Base-by-base conservation (phyloP, 1,284 basidiomycete species). In the Pseudomicrostroma phylloplanum region DNA sequence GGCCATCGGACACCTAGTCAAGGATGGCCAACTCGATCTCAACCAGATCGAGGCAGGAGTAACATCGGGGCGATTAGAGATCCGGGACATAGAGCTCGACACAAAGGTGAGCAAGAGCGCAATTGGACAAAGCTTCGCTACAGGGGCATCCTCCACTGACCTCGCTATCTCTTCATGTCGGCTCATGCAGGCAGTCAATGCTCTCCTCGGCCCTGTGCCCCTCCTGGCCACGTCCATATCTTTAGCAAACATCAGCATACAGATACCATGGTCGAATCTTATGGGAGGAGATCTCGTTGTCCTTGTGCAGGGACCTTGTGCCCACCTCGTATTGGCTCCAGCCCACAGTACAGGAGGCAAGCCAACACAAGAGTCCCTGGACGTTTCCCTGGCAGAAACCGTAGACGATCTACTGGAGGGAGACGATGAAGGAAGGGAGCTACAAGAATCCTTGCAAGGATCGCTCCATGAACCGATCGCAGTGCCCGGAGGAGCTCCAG, bases 1-100 rank as follows among this genome's bases (percentile, higher is more conserved):
- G 67, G 85, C 87, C 1, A 82, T 96, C 0, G 93, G 93, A 1
- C 88, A 89, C 73, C 85, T 96, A 66, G 84, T 96, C 66, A 88
- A 88, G 73, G 89, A 89, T 25, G 91, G 90, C 12, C 90, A 92
- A 72, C 85, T 96, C 63, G 90, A 96, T 80, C 83, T 86, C 57
- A 85, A 88, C 62, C 87, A 92, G 79, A 88, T 96, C 73, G 91
- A 96, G 73, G 90, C 91, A 25, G 91, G 94, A 79, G 88, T 96
- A 70, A 88, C 89, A 8, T 89, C 87, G 54, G 93, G 93, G 15
- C 87, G 86, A 74, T 86, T 96, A 15, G 89, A 92, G 80, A 84
- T 96, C 36, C 87, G 88, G 66, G 86, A 91, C 69, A 82, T 96
- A 54, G 86, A 91, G 78, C 81, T 96, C 49, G 86, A 92, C 76